Evolutionary conservation across 2,329 filamentous ascomycete genomes (phyloP).

Genomic region (Penicillium verrucosum): DNA sequence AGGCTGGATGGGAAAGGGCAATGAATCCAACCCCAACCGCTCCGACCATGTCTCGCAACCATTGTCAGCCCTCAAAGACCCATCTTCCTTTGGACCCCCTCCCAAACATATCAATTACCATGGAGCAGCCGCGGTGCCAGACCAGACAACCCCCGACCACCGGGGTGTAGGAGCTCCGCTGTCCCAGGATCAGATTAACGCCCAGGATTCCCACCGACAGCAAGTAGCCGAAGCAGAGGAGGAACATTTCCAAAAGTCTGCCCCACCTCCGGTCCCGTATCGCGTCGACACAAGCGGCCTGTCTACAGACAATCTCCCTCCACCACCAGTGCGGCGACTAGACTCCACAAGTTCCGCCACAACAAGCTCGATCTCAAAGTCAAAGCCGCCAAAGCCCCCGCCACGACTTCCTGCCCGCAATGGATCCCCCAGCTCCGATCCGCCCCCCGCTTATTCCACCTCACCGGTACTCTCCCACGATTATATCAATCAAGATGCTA

Average conservation of each 20-base stretch:
- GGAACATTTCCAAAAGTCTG: conserved; percentile 33
- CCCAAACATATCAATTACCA: conserved; percentile 63
- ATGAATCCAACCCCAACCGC: conserved; percentile 44
- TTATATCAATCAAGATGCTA: conserved; percentile 57
- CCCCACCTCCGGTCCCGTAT: conserved; percentile 62
- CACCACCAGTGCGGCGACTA: conserved; percentile 59
- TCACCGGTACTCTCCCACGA: conserved; percentile 35
- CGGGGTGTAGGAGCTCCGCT: conserved; percentile 46
- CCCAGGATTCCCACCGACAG: conserved; percentile 30
- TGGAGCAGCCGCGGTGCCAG: conserved; percentile 44
- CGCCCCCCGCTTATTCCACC: conserved; percentile 49
- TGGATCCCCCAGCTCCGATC: conserved; percentile 47
- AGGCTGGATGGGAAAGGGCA: conserved; percentile 58
- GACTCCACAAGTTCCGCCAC: conserved; percentile 31
- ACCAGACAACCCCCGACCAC: conserved; percentile 45
- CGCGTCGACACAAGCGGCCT: conserved; percentile 68
- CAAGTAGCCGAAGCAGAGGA: conserved; percentile 31
- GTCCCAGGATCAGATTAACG: conserved; percentile 36
- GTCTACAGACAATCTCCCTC: conserved; percentile 65
- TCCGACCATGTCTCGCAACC: conserved; percentile 59
- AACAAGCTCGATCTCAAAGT: conserved; percentile 29
- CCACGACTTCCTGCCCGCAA: conserved; percentile 71
- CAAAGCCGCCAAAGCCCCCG: conserved; percentile 56
- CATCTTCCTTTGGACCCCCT: conserved; percentile 73
- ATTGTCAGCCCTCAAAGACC: conserved; percentile 69